Evolutionary conservation across 2,329 filamentous ascomycete genomes (phyloP).

Genomic region (Talaromyces atroroseus): DNA sequence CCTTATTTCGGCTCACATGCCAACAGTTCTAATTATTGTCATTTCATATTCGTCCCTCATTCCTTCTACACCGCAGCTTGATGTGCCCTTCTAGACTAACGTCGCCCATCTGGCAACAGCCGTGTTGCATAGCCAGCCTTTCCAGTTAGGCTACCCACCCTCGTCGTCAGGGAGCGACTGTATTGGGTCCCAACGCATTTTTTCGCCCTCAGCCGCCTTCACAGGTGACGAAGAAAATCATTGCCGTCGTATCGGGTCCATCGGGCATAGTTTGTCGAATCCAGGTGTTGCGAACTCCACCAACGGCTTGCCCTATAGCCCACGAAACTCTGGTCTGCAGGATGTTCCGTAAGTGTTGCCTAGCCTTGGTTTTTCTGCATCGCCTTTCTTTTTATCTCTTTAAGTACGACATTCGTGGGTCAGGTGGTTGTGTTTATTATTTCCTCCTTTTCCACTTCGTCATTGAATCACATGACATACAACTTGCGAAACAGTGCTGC

Average conservation of each 20-base stretch:
- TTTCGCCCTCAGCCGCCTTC: constrained; percentile 30
- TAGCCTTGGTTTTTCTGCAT: not conserved
- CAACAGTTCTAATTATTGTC: not conserved
- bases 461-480: not conserved
- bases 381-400: not conserved
- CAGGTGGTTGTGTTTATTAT: not conserved
- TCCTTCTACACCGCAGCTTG: constrained; percentile 14
- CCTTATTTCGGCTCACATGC: not conserved
- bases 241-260: constrained; percentile 46
- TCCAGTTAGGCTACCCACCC: constrained; percentile 32
- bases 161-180: constrained; percentile 37
- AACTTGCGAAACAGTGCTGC: not conserved
- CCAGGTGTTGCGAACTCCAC: constrained; percentile 37
- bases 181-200: constrained; percentile 25
- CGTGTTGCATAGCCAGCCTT: constrained; percentile 30
- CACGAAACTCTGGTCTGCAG: constrained; percentile 47
- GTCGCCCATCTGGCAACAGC: constrained; percentile 21
- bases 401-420: too few species aligned
- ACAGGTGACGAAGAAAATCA: constrained; percentile 41
- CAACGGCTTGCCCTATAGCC: constrained; percentile 48
- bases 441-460: not conserved
- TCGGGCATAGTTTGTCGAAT: constrained; percentile 42
- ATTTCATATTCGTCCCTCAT: not conserved
- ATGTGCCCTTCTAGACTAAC: not conserved
- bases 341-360: constrained; percentile 51